Evolutionary conservation across 2,329 filamentous ascomycete genomes (phyloP).

Genomic region (Cladophialophora psammophila): DNA sequence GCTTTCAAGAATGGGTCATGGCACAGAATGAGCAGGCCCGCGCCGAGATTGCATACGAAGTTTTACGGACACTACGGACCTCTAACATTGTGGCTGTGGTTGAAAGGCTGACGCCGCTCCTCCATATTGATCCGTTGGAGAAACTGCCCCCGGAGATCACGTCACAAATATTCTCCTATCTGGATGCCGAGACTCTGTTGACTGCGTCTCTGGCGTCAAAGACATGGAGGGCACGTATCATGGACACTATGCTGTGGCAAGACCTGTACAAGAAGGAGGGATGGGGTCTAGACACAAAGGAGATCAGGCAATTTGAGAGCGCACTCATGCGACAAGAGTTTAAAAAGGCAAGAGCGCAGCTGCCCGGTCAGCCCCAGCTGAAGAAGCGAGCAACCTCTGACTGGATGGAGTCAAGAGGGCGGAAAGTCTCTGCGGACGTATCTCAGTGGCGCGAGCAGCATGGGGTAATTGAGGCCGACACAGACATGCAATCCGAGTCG

Average conservation of each 20-base stretch:
- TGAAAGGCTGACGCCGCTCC: conserved; percentile 77
- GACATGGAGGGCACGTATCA: conserved; percentile 79
- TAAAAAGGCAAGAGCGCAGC: conserved; percentile 55
- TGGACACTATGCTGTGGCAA: conserved; percentile 88
- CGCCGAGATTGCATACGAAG: conserved; percentile 77
- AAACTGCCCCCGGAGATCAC: conserved; percentile 90
- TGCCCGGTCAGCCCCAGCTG: conserved; percentile 57
- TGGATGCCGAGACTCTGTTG: conserved; percentile 81
- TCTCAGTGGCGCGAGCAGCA: conserved; percentile 57
- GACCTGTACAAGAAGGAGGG: conserved; percentile 83
- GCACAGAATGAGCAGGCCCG: conserved; percentile 62
- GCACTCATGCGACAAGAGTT: conserved; percentile 45
- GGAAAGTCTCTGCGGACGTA: conserved; percentile 39
- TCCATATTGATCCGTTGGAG: conserved; percentile 90
- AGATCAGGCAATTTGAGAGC: conserved; percentile 72
- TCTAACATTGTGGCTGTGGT: conserved; percentile 82
- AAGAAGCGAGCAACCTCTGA: conserved; percentile 61
- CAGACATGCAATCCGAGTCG: conserved; percentile 42
- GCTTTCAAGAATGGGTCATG: conserved; percentile 63
- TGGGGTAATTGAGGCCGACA: conserved; percentile 56
- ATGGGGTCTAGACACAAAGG: conserved; percentile 74
- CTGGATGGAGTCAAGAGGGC: conserved; percentile 50
- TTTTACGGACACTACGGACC: conserved; percentile 80
- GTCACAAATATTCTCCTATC: conserved; percentile 84
- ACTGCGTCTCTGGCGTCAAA: conserved; percentile 79